Base-by-base conservation (phyloP, 169 alveolate genomes). In the Babesia ovis region DNA sequence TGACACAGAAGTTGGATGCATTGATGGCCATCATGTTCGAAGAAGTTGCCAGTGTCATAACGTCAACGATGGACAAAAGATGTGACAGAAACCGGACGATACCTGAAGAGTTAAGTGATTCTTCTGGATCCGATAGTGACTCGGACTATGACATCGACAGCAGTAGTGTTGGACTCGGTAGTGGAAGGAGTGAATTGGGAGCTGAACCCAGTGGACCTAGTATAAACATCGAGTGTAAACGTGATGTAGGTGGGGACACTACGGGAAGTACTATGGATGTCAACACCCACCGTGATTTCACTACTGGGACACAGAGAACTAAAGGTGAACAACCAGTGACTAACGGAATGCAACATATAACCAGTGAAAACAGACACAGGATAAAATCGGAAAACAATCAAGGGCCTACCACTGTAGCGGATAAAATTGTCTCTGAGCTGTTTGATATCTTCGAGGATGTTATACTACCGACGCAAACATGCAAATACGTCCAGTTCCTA, bases 1-100 rank as follows among this genome's bases (percentile, higher is more conserved):
- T 86, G 89, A 83, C 92, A 34, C 83, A 76, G 51, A 69, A 61
- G 46, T 53, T 86, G 56, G 92, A 79, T 55, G 43, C 56, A 23
- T 32, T 71, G 22, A 79, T 85, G 91, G 56, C 66, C 39, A 48
- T 64, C 22, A 25, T 79, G 61, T 27, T 76, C 29, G 72, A 68
- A 39, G 77, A 45, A 43, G 35, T 70, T 25, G 29, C 25, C 4
- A n/a, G 29, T 3, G 45, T 69, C 12, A 11, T 57, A 2, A 57
- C 6, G 32, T 16, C 6, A 8, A 62, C 43, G 31, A 54, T 73
- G 56, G 57, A 42, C 35, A 45, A 29, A n/a, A 50, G n/a, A 9
- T 23, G 55, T 18, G 32, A 8, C 20, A 43, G 31, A 23, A 12
- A 1, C 18, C 14, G 61, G 22, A 1, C 8, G 5, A 25, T 11